Base-by-base conservation (phyloP, 2,329 filamentous ascomycete species). In the Fusarium austroafricanum region DNA sequence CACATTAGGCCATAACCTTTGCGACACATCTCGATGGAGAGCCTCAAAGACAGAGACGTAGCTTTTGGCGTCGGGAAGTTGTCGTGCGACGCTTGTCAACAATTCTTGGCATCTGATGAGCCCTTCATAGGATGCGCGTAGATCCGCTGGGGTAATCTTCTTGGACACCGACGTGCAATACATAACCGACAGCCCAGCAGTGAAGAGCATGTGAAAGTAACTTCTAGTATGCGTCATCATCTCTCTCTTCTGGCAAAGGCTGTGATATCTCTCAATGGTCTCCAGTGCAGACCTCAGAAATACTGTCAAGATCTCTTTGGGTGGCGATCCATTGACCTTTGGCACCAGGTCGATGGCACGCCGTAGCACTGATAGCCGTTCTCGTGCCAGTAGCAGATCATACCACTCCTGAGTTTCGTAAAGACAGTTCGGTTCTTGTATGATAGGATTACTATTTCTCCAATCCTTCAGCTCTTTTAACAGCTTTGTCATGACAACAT, bases 141-240 rank as follows among this genome's bases (percentile, higher is more conserved):
- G 12, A 3, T 67, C 39, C 3, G 67, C 45, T 1, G 17, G 35
- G 1, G 42, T 20, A 21, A 63, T 62, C 14, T 43, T 54, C 15
- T 62, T 67, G 0, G 64, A 62, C 10, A 70, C 38, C 0, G 73
- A 71, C 9, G 73, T 55, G 50, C 72, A 72, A 57, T 74, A 77
- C 55, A 81, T 76, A 2, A 80, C 71, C 7, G 75, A 79, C 0
- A 84, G 58, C 0, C 81, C 82, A 4, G 81, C 81, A 0, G 81
- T 81, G 45, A 83, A 83, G 4, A 84, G 78, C 45, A 80, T 78
- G 50, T 84, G 82, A 26, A 84, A 84, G 61, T 84, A 84, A 44
- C 79, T 82, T n/a, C 82, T 73, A 0, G 82, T 83, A 54, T 79
- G 81, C 0, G 79, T 82, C 35, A 83, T 80, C 14, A 75, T 72